phyloP scores from a whole-genome alignment of 345 rosid species.

The Bretschneidera sinensis region DNA sequence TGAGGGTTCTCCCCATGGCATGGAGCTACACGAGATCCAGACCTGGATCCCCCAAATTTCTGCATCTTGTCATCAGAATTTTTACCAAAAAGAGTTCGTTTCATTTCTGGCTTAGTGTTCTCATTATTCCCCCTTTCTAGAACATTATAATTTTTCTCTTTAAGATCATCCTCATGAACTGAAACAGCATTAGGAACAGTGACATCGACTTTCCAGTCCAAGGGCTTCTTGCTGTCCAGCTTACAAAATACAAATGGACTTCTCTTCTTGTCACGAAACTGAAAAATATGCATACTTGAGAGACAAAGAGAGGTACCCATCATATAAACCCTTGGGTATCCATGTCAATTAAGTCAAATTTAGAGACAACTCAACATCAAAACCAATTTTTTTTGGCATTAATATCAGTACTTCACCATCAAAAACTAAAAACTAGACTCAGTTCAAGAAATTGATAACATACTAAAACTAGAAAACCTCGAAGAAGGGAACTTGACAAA shows the following conservation, averaged over 20 bases:
- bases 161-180: conserved; percentile 26
- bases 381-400: too few species aligned
- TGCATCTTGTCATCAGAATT: conserved; percentile 45
- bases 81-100: conserved; percentile 39
- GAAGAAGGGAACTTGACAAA: too few species aligned
- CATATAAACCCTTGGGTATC: too few species aligned
- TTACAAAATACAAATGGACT: conserved; percentile 27
- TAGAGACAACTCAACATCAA: too few species aligned
- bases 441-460: too few species aligned
- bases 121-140: conserved; percentile 20
- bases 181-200: conserved; percentile 25
- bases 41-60: conserved; percentile 44
- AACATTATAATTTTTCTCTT: conserved; percentile 27
- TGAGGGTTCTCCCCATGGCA: conserved; percentile 35
- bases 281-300: too few species aligned
- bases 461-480: too few species aligned
- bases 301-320: too few species aligned
- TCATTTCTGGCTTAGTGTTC: conserved; percentile 33
- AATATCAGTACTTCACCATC: too few species aligned
- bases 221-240: conserved; percentile 42
- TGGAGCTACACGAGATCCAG: conserved; percentile 59
- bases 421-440: too few species aligned
- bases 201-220: conserved; percentile 51
- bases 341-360: too few species aligned
- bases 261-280: conserved; percentile 44